Base-by-base conservation (phyloP, 176 grass and related monocot genomes). In the Areca catechu region DNA sequence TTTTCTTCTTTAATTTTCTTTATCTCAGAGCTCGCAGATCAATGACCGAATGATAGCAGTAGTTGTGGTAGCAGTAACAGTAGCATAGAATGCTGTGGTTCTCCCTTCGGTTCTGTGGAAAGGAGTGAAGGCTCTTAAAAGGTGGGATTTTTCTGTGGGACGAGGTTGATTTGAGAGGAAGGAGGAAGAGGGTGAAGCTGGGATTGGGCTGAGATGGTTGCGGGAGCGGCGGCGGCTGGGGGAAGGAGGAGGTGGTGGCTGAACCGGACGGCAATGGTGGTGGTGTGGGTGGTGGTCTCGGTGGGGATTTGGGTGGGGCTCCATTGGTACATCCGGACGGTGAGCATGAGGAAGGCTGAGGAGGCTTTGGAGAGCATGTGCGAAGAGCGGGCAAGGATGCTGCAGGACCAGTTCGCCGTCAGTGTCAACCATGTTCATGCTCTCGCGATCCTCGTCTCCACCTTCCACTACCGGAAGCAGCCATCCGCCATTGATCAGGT, bases 361-460 rank as follows among this genome's bases (percentile, higher is more conserved):
- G 80, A 85, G 57, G 69, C 78, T 9, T 80, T 97, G 48, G 55
- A 67, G 54, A 91, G 69, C 83, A 90, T 97, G 86, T 97, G 92
- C 65, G 86, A 97, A 47, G 92, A 97, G 77, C 69, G 92, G 49
- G 86, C 92, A 37, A 81, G 92, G 79, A 97, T 91, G 92, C 69
- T 97, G 60, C 92, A 91, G 83, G 92, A 97, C 76, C 92, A 91
- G 68, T 97, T 97, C 63, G 86, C 86, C 16, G 77, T 88, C 66
- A 97, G 83, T 74, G 80, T 97, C 77, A 91, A 91, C 72, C 87
- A 97, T 66, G 81, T 97, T 49, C 93, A 80, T 51, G 93, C 93
- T 0, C 83, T 97, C 69, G 81, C 64, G 57, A 85, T 91, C 24
- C 86, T 97, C 68, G 72, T 97, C 71, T 91, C 87, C 58, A 91